Percentiles rank a stretch among this genome's conserved stretches.
These are phyloP conservation scores for Hypoxylon cercidicola DNA, from an alignment of 495 filamentous ascomycete species.

Conservation along the genomic window DNA sequence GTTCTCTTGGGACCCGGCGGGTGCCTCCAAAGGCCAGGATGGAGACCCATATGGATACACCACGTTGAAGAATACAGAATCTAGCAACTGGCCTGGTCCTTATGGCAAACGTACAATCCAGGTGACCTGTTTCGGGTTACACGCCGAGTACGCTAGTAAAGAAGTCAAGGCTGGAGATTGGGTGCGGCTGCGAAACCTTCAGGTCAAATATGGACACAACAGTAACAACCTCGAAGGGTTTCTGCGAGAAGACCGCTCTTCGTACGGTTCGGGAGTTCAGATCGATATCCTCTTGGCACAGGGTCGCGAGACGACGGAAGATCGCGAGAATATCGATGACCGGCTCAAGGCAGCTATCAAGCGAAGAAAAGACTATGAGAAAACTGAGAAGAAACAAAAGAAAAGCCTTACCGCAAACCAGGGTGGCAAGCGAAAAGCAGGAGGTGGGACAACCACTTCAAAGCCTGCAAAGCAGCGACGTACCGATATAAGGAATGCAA, in stretches of 20 bases:
- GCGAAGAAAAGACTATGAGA: conserved; percentile 71
- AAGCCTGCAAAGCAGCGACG: conserved; percentile 28
- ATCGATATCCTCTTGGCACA: conserved; percentile 64
- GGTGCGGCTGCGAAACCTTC: conserved; percentile 76
- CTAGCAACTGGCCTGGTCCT: conserved; percentile 76
- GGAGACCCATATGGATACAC: conserved; percentile 50
- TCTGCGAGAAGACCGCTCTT: conserved; percentile 69
- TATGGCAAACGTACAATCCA: conserved; percentile 78
- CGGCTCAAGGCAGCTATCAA: conserved; percentile 69
- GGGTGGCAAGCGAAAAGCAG: conserved; percentile 47
- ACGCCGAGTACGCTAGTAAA: conserved; percentile 66
- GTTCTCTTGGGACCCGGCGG: conserved; percentile 59
- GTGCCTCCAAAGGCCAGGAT: conserved; percentile 47
- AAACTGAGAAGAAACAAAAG: conserved; percentile 60
- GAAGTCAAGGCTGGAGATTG: conserved; percentile 68
- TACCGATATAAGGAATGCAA: conserved; percentile 21
- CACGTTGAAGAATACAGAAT: conserved; percentile 1
- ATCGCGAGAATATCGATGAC: conserved; percentile 57
- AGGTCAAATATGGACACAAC: conserved; percentile 67
- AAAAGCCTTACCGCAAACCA: conserved; percentile 45
- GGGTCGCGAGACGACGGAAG: conserved; percentile 39
- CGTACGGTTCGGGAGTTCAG: conserved; percentile 61
- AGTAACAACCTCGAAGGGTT: conserved; percentile 73
- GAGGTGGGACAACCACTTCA: conserved; percentile 44
- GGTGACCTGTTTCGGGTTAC: conserved; percentile 75